Percentiles rank a stretch among this genome's conserved stretches.
These are phyloP conservation scores for Priceomyces medius DNA, from an alignment of 805 yeast genomes.

Conservation along the genomic window DNA sequence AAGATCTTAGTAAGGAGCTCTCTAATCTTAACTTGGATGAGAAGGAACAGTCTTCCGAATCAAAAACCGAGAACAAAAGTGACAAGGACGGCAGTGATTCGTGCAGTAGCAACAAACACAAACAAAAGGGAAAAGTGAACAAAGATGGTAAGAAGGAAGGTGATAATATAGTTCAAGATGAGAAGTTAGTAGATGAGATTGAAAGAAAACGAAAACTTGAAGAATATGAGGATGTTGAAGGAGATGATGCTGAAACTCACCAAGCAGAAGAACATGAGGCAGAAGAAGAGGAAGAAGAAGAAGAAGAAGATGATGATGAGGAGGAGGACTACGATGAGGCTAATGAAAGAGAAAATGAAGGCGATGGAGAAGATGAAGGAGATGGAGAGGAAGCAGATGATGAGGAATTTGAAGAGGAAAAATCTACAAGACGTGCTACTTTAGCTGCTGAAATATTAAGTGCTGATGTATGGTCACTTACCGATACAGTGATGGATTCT, in stretches of 20 bases:
- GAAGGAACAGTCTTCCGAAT: constrained; percentile 1
- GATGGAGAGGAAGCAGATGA: constrained; percentile 27
- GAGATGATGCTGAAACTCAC: constrained; percentile 7
- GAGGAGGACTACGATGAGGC: constrained; percentile 9
- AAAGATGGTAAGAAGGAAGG: constrained; percentile 4
- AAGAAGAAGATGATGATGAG: constrained; percentile 9
- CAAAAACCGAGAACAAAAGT: neutral
- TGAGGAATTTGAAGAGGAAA: constrained; percentile 34
- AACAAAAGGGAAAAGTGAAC: constrained; percentile 3
- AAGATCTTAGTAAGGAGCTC: constrained; percentile 15
- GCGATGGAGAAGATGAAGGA: constrained; percentile 30
- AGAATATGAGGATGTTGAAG: constrained; percentile 9
- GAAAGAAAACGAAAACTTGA: constrained; percentile 1
- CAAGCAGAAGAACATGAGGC: constrained; percentile 4
- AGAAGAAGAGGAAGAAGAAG: constrained; percentile 7
- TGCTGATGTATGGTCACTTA: constrained; percentile 91
- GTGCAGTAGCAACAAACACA: neutral
- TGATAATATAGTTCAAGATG: constrained; percentile 1
- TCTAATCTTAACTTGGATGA: constrained; percentile 10
- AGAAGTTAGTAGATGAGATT: neutral
- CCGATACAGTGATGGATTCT: constrained; percentile 84
- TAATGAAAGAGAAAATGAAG: constrained; percentile 13
- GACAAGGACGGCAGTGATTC: constrained; percentile 4
- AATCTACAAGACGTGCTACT: constrained; percentile 36
- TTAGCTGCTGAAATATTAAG: constrained; percentile 83